These are phyloP conservation scores for Yamadazyma kitorensis DNA, from an alignment of 805 yeast genomes.

Conservation along the genomic window DNA sequence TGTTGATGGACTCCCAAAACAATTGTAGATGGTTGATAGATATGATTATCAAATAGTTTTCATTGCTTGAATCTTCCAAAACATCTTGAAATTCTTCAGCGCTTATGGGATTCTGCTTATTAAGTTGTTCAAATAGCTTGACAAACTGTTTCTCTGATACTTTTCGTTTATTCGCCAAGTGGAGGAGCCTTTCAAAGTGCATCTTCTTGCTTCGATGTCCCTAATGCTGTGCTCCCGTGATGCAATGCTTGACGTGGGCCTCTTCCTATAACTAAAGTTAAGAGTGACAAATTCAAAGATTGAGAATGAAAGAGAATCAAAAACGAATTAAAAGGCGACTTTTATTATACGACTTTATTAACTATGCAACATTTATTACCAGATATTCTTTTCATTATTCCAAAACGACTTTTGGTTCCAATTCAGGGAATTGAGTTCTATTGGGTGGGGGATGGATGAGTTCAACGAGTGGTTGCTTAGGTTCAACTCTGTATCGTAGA, in stretches of 20 bases:
- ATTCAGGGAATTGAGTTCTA: constrained; percentile 2
- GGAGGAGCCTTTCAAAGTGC: constrained; percentile 6
- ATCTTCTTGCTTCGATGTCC: no score
- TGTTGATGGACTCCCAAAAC: constrained; percentile 11
- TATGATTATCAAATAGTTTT: constrained; percentile 9
- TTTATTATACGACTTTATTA: no score
- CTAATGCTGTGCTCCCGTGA: no score
- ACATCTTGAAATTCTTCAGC: constrained; percentile 25
- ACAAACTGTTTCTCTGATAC: constrained; percentile 24
- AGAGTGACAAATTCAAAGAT: no score
- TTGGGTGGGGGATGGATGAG: no score
- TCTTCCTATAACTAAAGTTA: no score
- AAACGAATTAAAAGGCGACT: no score
- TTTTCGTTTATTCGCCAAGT: constrained; percentile 10
- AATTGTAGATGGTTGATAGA: constrained; percentile 3
- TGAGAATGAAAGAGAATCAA: no score
- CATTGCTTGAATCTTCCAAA: constrained; percentile 18
- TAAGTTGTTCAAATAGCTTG: constrained; percentile 26
- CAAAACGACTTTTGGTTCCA: constrained; percentile 12
- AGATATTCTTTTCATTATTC: constrained; percentile 12
- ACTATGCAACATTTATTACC: no score
- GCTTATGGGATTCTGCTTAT: constrained; percentile 16
- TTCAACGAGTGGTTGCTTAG: constrained; percentile 11
- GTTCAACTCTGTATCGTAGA: constrained; percentile 10
- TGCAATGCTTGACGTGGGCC: no score